Conservation (phyloP, 169 alveolate genomes). For the Eimeria sp. region DNA sequence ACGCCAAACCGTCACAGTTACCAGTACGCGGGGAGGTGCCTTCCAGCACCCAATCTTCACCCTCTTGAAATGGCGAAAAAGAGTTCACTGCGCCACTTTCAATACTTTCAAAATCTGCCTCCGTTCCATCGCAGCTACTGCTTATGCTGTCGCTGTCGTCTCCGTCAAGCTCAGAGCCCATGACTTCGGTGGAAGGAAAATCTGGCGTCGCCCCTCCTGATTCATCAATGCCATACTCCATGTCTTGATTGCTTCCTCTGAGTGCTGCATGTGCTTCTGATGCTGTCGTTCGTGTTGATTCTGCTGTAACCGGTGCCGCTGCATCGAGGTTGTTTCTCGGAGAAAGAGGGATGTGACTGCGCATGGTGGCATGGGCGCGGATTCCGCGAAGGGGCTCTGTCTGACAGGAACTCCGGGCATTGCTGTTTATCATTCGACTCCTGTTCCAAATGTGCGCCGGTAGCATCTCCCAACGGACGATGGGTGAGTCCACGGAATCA, state of each 20-base stretch:
- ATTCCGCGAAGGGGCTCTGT: conserved; percentile 28
- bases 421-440: neutral
- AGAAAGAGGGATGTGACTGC: neutral
- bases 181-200: neutral
- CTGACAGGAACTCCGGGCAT: neutral
- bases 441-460: neutral
- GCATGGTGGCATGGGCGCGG: neutral
- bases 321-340: neutral
- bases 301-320: neutral
- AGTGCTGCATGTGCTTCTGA: neutral
- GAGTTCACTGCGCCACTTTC: neutral
- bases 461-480: conserved; percentile 46
- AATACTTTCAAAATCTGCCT: neutral
- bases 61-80: neutral
- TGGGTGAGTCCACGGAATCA: neutral
- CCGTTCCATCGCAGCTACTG: neutral
- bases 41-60: conserved; percentile 16
- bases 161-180: neutral
- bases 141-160: neutral
- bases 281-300: neutral
- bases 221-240: neutral
- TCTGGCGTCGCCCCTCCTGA: neutral
- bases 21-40: neutral
- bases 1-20: neutral
- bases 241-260: neutral